Evolutionary conservation across 2,329 filamentous ascomycete species (phyloP), one percentile per base, ranked within the genome.

Genomic region (Trichoderma koningiopsis): DNA sequence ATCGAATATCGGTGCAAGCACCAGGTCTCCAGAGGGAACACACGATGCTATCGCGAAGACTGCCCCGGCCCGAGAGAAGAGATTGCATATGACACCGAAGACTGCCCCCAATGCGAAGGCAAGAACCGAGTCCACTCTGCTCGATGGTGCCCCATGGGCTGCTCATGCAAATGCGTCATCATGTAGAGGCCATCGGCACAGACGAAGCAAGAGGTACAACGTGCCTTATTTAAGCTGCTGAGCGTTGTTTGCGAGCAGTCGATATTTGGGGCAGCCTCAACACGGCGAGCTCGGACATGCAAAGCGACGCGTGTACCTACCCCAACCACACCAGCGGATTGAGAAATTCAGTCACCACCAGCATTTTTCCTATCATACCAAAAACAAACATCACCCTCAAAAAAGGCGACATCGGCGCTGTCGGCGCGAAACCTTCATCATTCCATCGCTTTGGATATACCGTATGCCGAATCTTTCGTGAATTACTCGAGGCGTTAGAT

Each of bases 1-100:
- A 73, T 79, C 71, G 76, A 81, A 67, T 78, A 81, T 68, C 73
- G 74, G 68, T 81, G 80, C 75, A 77, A 78, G 65, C 80, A 81
- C 72, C 76, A 73, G 53, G 75, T 79, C 55, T 72, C 74, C 49
- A 74, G 79, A 33, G 80, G 79, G 59, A 77, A 76, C 61, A 80
- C 79, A 13, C 74, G 75, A 70, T 81, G 80, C 73, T 81, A 77
- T 63, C 70, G 71, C 53, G 75, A 76, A 6, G 69, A 76, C 29
- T 81, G 79, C 67, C 66, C 75, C 0, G 77, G 74, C 2, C 74
- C 75, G 33, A 74, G 72, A 27, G 78, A 80, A 33, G 77, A 79
- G 31, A 70, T 79, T 6, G 72, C 74, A 19, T 67, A 73, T 58
- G 75, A 78, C 59, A 67, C 73, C 2, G 77, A 80, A 27, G 72